These are phyloP conservation scores for Ceratocystis cubensis DNA, from an alignment of 2,329 filamentous ascomycete genomes.

Conservation along the genomic window DNA sequence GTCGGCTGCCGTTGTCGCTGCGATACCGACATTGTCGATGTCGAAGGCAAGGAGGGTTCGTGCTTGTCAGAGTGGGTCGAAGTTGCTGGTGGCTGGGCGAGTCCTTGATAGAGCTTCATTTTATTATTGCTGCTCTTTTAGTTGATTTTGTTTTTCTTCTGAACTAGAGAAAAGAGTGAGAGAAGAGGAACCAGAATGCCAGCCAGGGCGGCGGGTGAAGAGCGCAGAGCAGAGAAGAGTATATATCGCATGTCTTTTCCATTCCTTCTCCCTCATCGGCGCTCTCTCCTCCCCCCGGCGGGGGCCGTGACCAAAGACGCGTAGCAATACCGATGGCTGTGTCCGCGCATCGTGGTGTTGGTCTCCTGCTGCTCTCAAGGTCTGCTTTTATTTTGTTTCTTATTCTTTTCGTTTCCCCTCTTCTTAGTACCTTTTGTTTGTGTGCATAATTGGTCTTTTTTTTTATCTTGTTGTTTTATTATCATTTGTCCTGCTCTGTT, in stretches of 20 bases:
- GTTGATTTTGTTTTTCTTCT: constrained; percentile 12
- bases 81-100: constrained; percentile 84
- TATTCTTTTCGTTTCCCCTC: not conserved
- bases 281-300: too few species aligned
- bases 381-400: not conserved
- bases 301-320: not conserved
- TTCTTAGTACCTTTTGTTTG: not conserved
- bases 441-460: not conserved
- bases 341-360: too few species aligned
- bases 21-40: constrained; percentile 93
- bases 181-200: not conserved
- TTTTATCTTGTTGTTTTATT: not conserved
- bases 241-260: not conserved
- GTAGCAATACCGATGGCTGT: not conserved
- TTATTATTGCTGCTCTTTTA: constrained; percentile 11
- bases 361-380: not conserved
- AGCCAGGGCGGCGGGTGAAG: not conserved
- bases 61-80: constrained; percentile 96
- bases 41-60: constrained; percentile 93
- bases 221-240: not conserved
- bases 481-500: not conserved
- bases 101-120: constrained; percentile 22
- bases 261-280: not conserved
- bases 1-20: constrained; percentile 94
- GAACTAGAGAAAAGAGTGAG: constrained; percentile 15